These are phyloP conservation scores for Beauveria bassiana DNA, from an alignment of 2,329 filamentous ascomycete species.

Conservation along the genomic window DNA sequence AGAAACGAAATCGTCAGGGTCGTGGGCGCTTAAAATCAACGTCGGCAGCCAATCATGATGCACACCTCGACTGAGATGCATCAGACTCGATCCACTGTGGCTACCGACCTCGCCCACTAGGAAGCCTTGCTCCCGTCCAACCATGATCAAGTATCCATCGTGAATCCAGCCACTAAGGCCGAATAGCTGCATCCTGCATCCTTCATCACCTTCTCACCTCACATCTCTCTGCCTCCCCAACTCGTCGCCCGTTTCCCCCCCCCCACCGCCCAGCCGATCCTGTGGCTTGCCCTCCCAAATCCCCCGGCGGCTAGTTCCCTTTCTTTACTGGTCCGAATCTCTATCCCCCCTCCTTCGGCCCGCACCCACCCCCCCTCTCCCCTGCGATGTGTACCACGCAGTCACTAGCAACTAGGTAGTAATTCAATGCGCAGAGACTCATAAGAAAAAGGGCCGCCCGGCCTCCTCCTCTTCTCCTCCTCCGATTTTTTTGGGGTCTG, in stretches of 20 bases:
- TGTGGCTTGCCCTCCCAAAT: background rate
- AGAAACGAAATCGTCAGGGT: background rate
- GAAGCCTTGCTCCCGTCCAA: background rate
- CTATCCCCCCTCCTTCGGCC: background rate
- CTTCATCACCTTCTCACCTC: background rate
- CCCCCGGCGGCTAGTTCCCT: background rate
- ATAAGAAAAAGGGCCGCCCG: conserved; percentile 6
- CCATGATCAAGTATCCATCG: too few relatives aligned
- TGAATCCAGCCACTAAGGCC: too few relatives aligned
- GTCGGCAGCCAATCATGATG: background rate
- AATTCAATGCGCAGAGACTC: background rate
- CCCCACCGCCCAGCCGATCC: background rate
- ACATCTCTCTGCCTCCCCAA: background rate
- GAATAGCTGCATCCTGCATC: background rate
- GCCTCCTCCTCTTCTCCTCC: background rate
- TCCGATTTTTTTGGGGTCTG: background rate
- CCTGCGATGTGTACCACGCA: background rate
- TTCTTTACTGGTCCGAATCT: background rate
- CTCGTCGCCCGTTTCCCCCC: background rate
- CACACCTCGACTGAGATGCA: background rate
- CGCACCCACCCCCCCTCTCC: background rate
- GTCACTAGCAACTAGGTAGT: too few relatives aligned
- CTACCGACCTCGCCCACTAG: background rate
- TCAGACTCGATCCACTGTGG: background rate
- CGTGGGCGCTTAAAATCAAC: conserved; percentile 9